Percentiles rank a stretch among this genome's conserved stretches.
phyloP scores from a whole-genome alignment of 2,329 filamentous ascomycete species.

The Cladosporium sp. region DNA sequence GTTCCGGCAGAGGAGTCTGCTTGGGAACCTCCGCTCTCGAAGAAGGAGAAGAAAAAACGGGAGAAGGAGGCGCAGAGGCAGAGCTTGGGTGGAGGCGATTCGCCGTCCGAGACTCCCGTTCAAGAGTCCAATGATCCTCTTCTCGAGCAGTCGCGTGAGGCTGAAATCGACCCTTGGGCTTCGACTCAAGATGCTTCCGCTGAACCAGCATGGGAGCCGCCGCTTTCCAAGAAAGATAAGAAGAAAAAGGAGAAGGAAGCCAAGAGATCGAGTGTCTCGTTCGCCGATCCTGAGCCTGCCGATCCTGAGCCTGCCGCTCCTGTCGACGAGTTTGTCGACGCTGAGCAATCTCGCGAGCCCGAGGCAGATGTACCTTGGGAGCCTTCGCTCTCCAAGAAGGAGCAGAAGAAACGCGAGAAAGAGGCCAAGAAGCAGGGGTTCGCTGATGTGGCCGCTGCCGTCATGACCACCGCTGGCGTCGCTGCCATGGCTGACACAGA shows the following conservation, averaged over 20 bases:
- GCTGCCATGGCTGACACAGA: constrained; percentile 20
- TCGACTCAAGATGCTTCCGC: constrained; percentile 10
- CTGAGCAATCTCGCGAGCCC: constrained; percentile 7
- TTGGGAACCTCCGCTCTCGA: constrained; percentile 28
- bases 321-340: not conserved
- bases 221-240: constrained; percentile 30
- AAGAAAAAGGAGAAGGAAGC: constrained; percentile 42
- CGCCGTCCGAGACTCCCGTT: not conserved
- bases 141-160: constrained; percentile 2
- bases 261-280: constrained; percentile 20
- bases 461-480: constrained; percentile 23
- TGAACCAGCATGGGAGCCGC: constrained; percentile 29
- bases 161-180: not conserved
- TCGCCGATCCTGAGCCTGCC: not conserved
- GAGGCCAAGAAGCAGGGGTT: constrained; percentile 18
- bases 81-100: not conserved
- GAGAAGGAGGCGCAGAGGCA: constrained; percentile 10
- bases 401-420: constrained; percentile 18
- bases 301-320: constrained; percentile 1
- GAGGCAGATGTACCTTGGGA: constrained; percentile 13
- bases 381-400: constrained; percentile 15
- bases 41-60: constrained; percentile 36
- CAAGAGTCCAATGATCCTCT: not conserved
- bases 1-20: constrained; percentile 9
- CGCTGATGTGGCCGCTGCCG: constrained; percentile 24